phyloP scores from a whole-genome alignment of 352 stramenopile species.

The Phytopythium chamaehyphon region DNA sequence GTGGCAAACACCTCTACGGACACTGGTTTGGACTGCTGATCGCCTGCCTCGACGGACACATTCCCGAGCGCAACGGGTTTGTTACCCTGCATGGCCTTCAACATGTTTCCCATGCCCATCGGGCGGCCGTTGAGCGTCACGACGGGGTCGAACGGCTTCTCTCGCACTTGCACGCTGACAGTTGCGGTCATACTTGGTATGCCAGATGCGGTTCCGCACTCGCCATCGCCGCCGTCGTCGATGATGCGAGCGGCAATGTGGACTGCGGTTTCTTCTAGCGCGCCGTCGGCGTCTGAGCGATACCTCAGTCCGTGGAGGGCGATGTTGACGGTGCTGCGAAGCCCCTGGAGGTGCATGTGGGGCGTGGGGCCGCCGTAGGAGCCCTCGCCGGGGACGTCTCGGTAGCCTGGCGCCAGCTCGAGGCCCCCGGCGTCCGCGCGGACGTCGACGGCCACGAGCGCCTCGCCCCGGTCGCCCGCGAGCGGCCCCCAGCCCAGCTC shows the following conservation, averaged over 20 bases:
- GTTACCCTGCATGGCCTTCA: background rate
- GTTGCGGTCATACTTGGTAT: background rate
- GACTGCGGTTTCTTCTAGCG: background rate
- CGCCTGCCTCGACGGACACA: background rate
- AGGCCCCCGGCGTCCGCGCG: background rate
- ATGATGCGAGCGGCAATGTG: background rate
- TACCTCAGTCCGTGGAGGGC: slow-evolving; percentile 3
- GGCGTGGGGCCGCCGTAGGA: background rate
- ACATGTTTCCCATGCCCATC: slow-evolving; percentile 1
- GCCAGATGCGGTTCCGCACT: background rate
- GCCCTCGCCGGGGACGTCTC: background rate
- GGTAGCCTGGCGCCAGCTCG: background rate
- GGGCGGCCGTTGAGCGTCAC: background rate
- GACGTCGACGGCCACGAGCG: background rate
- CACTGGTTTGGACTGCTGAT: background rate
- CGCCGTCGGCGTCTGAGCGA: background rate
- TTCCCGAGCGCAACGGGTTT: background rate
- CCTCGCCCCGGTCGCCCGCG: background rate
- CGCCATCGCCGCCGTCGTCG: background rate
- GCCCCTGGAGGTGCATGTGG: background rate
- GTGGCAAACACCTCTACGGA: too few species aligned
- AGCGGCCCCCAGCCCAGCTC: background rate
- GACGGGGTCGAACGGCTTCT: background rate
- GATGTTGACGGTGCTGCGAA: slow-evolving; percentile 1
- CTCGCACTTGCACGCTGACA: background rate